phyloP scores from a whole-genome alignment of 352 stramenopile genomes.

The Thalassiosira ordinaria region DNA sequence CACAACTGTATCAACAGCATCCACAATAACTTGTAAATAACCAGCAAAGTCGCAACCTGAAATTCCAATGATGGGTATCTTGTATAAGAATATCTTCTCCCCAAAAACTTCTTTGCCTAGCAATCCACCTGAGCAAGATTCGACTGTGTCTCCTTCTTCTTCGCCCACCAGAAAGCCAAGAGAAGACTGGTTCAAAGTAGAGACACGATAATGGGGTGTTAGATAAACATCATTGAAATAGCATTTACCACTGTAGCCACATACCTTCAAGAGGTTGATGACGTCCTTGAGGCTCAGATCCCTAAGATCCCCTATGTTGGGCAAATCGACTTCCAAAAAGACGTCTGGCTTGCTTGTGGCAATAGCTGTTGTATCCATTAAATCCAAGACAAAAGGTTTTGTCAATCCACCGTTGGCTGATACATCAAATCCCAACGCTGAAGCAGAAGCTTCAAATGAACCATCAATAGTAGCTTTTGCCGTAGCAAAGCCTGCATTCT shows the following conservation, averaged over 20 bases:
- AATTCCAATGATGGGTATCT: slow-evolving; percentile 42
- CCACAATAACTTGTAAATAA: slow-evolving; percentile 34
- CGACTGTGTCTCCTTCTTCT: slow-evolving; percentile 43
- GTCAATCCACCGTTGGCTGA: background rate
- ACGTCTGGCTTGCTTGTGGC: background rate
- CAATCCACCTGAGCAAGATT: slow-evolving; percentile 49
- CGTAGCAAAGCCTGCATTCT: slow-evolving; percentile 21
- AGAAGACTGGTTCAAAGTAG: slow-evolving; percentile 21
- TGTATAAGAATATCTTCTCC: slow-evolving; percentile 32
- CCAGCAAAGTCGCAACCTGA: slow-evolving; percentile 25
- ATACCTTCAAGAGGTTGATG: background rate
- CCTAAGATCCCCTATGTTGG: slow-evolving; percentile 16
- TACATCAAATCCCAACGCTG: background rate
- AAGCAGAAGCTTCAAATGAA: slow-evolving; percentile 15
- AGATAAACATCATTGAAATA: background rate
- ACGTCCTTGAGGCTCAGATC: background rate
- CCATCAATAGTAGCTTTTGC: slow-evolving; percentile 33
- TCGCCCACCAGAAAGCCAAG: slow-evolving; percentile 45
- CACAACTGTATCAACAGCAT: slow-evolving; percentile 31
- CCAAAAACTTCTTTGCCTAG: slow-evolving; percentile 33
- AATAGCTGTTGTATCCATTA: background rate
- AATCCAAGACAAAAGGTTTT: background rate
- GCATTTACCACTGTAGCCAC: background rate
- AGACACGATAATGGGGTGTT: slow-evolving; percentile 22
- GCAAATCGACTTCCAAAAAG: slow-evolving; percentile 13